Evolutionary conservation across 2,329 filamentous ascomycete species (phyloP), one percentile per base, ranked within the genome.

Genomic region (Botryotinia convoluta): DNA sequence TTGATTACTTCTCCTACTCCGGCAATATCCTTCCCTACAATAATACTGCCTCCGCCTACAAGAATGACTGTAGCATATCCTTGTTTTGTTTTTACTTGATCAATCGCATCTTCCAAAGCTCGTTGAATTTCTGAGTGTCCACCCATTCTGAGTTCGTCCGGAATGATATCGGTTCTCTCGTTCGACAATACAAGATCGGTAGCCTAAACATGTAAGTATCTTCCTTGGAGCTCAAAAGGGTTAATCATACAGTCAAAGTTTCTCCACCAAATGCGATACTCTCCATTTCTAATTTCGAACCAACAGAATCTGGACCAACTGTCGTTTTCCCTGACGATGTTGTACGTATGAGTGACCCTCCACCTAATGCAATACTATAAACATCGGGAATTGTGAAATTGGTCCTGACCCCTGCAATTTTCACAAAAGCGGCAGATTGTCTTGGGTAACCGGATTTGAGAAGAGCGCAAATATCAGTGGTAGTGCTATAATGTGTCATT

Each of bases 381-480:
- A 90, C 83, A 79, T 90, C 82, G 29, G 88, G 85, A 84, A 89
- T 84, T 39, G 86, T 84, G 75, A 89, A 90, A 26, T 88, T 88
- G 59, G 88, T 89, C 22, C 87, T 82, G 0, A 90, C 87, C 1
- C 88, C 88, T 2, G 85, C 87, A 7, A 91, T 83, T 72, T 88
- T 86, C 16, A 87, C 86, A 71, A 87, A 90, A 0, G 86, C 87
- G 0, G 87, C 84, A 5, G 89, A 87, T 75, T 90, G 88, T 32
- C 88, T 84, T 0, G 89, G 89, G 64, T 90, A 90, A 0, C 89
- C 89, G 3, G 85, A 88, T 0, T 87, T 85, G 1, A 89, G 82
- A 3, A 91, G 79, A 0, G 87, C 83, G 39, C 88, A 88, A 14
- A 90, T 86, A 78, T 91, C 89, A 3, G 87, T 88, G 0, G 88